Percentiles rank a stretch among this genome's conserved stretches.
These are phyloP conservation scores for Trichoderma reesei DNA, from an alignment of 495 filamentous ascomycete genomes.

Conservation along the genomic window DNA sequence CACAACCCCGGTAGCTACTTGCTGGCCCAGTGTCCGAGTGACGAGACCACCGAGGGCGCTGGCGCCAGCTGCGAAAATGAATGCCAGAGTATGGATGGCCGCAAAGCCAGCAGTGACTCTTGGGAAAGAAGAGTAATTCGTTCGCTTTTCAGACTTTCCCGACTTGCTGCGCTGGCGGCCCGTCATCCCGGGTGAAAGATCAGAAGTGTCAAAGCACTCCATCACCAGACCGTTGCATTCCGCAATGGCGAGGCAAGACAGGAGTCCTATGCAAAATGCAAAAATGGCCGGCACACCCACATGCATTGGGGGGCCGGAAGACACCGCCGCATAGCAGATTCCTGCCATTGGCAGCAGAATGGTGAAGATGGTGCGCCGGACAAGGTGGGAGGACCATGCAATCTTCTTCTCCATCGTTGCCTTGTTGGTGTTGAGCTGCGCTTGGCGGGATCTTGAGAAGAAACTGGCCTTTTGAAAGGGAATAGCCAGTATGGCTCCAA, in stretches of 20 bases:
- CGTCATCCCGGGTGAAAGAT: constrained; percentile 54
- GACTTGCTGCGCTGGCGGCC: constrained; percentile 40
- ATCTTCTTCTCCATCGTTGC: constrained; percentile 49
- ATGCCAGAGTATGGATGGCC: constrained; percentile 54
- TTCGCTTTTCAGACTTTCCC: constrained; percentile 42
- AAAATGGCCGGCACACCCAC: constrained; percentile 55
- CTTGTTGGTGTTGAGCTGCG: constrained; percentile 43
- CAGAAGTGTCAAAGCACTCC: constrained; percentile 71
- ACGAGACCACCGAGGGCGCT: constrained; percentile 52
- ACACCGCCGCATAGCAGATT: constrained; percentile 53
- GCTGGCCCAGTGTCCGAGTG: constrained; percentile 54
- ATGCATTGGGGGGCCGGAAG: constrained; percentile 45
- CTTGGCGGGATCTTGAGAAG: constrained; percentile 50
- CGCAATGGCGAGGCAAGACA: constrained; percentile 61
- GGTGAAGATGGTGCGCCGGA: constrained; percentile 56
- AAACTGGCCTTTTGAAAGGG: constrained; percentile 62
- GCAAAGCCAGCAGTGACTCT: constrained; percentile 63
- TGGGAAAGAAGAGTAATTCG: constrained; percentile 59
- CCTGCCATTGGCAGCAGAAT: constrained; percentile 54
- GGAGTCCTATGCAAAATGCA: constrained; percentile 55
- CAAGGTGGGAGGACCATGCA: constrained; percentile 57
- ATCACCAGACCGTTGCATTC: constrained; percentile 70
- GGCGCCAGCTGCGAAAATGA: constrained; percentile 53
- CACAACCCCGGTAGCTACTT: constrained; percentile 51
- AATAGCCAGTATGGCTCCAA: constrained; percentile 56